Evolutionary conservation across 1,139 yeast species (phyloP).

Genomic region (Debaryomycetaceae sp.): DNA sequence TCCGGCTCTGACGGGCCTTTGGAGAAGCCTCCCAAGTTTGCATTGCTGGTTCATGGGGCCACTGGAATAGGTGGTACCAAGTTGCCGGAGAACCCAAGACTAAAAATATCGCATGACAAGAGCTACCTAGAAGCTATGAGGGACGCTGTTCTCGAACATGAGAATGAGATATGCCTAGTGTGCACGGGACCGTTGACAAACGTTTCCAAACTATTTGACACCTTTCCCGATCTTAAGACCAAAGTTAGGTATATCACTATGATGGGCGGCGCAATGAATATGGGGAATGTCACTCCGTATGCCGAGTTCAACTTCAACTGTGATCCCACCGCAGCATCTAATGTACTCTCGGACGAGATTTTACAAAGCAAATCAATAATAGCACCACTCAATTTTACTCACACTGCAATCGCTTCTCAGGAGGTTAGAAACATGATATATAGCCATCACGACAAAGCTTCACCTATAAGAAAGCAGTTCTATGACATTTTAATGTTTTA

Average conservation of each 20-base stretch:
- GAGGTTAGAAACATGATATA: slow-evolving; percentile 34
- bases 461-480: slow-evolving; percentile 50
- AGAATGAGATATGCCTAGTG: slow-evolving; percentile 51
- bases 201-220: slow-evolving; percentile 48
- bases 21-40: slow-evolving; percentile 43
- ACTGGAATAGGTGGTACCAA: slow-evolving; percentile 74
- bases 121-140: slow-evolving; percentile 58
- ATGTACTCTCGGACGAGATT: slow-evolving; percentile 45
- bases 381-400: slow-evolving; percentile 70
- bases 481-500: slow-evolving; percentile 58
- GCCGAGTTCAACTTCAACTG: slow-evolving; percentile 80
- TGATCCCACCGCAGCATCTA: slow-evolving; percentile 73
- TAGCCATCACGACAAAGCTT: slow-evolving; percentile 14
- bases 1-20: slow-evolving; percentile 64
- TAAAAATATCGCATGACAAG: slow-evolving; percentile 26
- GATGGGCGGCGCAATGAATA: slow-evolving; percentile 73
- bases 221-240: slow-evolving; percentile 48
- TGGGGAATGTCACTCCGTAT: slow-evolving; percentile 43
- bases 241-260: slow-evolving; percentile 52
- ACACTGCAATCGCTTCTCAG: slow-evolving; percentile 57
- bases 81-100: slow-evolving; percentile 48
- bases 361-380: slow-evolving; percentile 50
- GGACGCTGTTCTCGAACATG: slow-evolving; percentile 39
- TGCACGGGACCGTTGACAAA: slow-evolving; percentile 79
- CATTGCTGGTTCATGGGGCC: slow-evolving; percentile 68